phyloP scores from a whole-genome alignment of 129 eudicot genomes.

The Artemisia annua region DNA sequence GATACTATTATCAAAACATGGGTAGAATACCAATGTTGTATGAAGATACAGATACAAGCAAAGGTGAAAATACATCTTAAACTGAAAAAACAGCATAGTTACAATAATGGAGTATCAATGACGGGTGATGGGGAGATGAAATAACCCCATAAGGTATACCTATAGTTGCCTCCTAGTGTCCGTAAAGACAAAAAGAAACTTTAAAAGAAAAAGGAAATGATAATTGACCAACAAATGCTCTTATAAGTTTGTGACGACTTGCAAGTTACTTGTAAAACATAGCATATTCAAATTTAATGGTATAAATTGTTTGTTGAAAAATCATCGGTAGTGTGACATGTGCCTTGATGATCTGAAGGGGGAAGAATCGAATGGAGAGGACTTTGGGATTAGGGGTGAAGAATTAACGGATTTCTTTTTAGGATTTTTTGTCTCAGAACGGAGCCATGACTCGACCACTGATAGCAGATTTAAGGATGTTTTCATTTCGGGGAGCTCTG shows the following conservation, averaged over 20 bases:
- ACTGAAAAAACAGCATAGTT: conserved; percentile 16
- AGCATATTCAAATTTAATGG: not conserved
- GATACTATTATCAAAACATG: not conserved
- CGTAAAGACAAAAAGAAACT: conserved; percentile 34
- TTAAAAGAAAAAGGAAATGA: conserved; percentile 25
- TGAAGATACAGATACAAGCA: conserved; percentile 5
- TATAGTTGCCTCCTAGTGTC: conserved; percentile 39
- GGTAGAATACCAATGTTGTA: not conserved
- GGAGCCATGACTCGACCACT: conserved; percentile 90
- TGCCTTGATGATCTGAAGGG: conserved; percentile 93
- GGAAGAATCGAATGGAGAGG: conserved; percentile 69
- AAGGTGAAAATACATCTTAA: not conserved
- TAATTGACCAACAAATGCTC: conserved; percentile 8
- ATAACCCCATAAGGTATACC: conserved; percentile 3
- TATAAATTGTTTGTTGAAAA: not conserved
- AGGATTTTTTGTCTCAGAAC: conserved; percentile 73
- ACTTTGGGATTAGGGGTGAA: conserved; percentile 38
- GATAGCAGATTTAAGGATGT: conserved; percentile 64
- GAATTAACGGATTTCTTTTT: conserved; percentile 65
- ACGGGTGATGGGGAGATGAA: conserved; percentile 9
- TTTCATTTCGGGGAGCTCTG: conserved; percentile 68
- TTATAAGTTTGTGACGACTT: conserved; percentile 19
- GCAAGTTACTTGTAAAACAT: not conserved
- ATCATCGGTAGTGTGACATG: conserved; percentile 84
- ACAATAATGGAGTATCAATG: conserved; percentile 16